Base-by-base conservation (phyloP, 306 rosid genomes). In the Ammopiptanthus mongolicus region DNA sequence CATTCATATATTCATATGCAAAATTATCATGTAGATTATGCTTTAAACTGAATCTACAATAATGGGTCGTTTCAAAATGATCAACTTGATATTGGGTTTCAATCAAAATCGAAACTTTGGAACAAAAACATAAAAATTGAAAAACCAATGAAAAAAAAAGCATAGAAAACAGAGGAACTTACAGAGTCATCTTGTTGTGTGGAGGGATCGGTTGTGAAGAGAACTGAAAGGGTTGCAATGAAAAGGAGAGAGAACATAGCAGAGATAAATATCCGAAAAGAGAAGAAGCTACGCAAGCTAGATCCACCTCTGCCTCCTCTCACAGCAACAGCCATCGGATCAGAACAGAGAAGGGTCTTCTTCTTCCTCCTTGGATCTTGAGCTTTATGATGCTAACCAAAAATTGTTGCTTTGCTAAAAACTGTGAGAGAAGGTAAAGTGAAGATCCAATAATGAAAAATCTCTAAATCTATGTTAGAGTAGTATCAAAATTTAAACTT, bases 231-330 rank as follows among this genome's bases (percentile, higher is more conserved):
- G 14, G 99, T 96, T 18, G 98, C 98, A 47, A 96, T 21, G 88
- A 96, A 96, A 66, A 96, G 96, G 48, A 96, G 91, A 41, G 92
- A 87, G 57, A 96, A 88, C 85, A 90, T 83, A 3, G 98, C 98
- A 36, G 99, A 96, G 67, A 96, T 89, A 85, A 96, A 96, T 93
- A 96, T 89, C 94, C 98, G 88, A 83, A 87, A 92, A 0, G 99
- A 92, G 90, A 92, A 96, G 85, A 90, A 84, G 89, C 91, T 88
- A 51, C 93, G 92, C 50, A 89, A 74, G 81, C 69, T 74, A 83
- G 87, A 86, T 37, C 96, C 93, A 63, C 89, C 91, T 65, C 98
- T 86, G 92, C 89, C 58, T 73, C 97, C 99, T 75, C 99, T 86
- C 69, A 71, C 78, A 78, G 97, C 92, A 78, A 88, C 98, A 76